Conservation (phyloP, 805 yeast genomes). For the Metschnikowia reukaufii region DNA sequence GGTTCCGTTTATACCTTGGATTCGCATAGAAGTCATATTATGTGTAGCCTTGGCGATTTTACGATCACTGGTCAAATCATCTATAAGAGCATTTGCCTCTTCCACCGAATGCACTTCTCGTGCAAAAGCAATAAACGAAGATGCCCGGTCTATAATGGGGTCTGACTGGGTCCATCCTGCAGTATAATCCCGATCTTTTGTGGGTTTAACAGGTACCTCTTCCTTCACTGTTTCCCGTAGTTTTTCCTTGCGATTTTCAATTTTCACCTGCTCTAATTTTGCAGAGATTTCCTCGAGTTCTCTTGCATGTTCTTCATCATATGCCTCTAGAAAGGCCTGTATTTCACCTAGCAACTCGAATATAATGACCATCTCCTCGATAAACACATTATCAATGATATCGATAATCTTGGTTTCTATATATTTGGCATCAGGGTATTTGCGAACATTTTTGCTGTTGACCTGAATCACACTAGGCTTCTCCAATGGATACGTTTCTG, state of each 20-base stretch:
- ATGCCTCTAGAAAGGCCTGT: slow-evolving; percentile 45
- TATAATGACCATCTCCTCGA: slow-evolving; percentile 67
- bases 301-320: slow-evolving; percentile 21
- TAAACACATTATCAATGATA: slow-evolving; percentile 49
- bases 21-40: slow-evolving; percentile 86
- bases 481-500: slow-evolving; percentile 63
- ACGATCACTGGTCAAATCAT: slow-evolving; percentile 57
- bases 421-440: slow-evolving; percentile 44
- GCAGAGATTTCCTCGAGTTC: slow-evolving; percentile 2
- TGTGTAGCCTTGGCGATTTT: slow-evolving; percentile 70
- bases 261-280: slow-evolving; percentile 27
- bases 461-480: slow-evolving; percentile 67
- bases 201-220: background rate
- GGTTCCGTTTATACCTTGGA: slow-evolving; percentile 54
- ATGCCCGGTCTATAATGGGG: slow-evolving; percentile 77
- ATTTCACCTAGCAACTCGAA: slow-evolving; percentile 76
- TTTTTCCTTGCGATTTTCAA: slow-evolving; percentile 2
- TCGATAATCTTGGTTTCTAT: slow-evolving; percentile 48
- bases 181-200: slow-evolving; percentile 43
- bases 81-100: slow-evolving; percentile 59
- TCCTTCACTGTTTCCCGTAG: slow-evolving; percentile 1
- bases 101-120: slow-evolving; percentile 59
- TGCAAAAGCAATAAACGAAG: slow-evolving; percentile 81
- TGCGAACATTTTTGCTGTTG: slow-evolving; percentile 28
- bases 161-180: slow-evolving; percentile 77